A percentile compares a stretch with the other conserved stretches of the same genome.
phyloP scores from a whole-genome alignment of 2,329 filamentous ascomycete genomes.

The Fonsecaea pedrosoi region DNA sequence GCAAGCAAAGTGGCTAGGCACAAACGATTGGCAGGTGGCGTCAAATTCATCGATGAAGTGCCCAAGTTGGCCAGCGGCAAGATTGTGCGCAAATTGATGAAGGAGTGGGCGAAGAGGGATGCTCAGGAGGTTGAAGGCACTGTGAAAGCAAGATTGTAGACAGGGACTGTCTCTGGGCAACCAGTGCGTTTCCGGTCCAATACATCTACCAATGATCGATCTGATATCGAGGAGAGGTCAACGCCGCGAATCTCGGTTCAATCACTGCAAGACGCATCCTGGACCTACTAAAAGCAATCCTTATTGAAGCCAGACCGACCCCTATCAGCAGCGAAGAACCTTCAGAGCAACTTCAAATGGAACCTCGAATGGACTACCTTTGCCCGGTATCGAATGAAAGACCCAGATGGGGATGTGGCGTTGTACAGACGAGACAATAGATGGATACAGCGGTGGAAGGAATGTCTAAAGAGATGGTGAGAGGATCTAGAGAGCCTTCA shows the following conservation, averaged over 20 bases:
- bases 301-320: background rate
- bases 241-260: background rate
- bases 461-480: background rate
- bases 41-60: slow-evolving; percentile 63
- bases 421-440: background rate
- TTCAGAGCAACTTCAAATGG: background rate
- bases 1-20: slow-evolving; percentile 58
- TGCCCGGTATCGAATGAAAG: background rate
- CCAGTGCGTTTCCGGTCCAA: background rate
- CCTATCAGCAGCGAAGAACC: background rate
- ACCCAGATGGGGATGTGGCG: background rate
- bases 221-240: background rate
- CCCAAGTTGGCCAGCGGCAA: slow-evolving; percentile 65
- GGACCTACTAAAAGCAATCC: background rate
- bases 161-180: background rate
- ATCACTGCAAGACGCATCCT: background rate
- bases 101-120: slow-evolving; percentile 60
- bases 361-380: background rate
- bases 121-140: slow-evolving; percentile 65
- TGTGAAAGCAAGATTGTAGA: slow-evolving; percentile 66
- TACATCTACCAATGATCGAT: background rate
- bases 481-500: background rate
- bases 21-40: slow-evolving; percentile 59
- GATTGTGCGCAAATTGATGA: slow-evolving; percentile 63
- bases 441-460: background rate